Conservation (phyloP, 495 filamentous ascomycete genomes). For the Cercophora newfieldiana region DNA sequence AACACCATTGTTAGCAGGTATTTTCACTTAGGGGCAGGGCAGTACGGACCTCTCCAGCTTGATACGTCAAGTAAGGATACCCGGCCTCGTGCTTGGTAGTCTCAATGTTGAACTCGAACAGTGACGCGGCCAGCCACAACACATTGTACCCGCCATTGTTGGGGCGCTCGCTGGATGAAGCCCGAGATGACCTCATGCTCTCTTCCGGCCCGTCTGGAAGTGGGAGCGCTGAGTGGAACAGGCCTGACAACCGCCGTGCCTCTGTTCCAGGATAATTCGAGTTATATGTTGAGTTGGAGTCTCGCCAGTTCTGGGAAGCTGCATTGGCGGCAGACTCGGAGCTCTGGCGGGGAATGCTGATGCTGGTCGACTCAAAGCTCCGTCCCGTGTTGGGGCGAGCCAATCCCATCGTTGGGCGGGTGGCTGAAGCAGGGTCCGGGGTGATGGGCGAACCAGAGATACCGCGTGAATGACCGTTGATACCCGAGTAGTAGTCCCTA, state of each 20-base stretch:
- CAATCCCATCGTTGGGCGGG: conserved; percentile 33
- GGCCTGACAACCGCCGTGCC: conserved; percentile 57
- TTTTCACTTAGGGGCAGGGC: not conserved
- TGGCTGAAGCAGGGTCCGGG: conserved; percentile 38
- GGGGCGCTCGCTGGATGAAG: conserved; percentile 51
- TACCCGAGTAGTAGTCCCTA: conserved; percentile 47
- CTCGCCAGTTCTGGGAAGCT: conserved; percentile 35
- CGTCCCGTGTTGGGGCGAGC: conserved; percentile 53
- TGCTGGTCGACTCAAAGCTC: conserved; percentile 48
- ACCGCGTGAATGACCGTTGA: conserved; percentile 37
- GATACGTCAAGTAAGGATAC: conserved; percentile 94
- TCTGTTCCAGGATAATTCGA: conserved; percentile 40
- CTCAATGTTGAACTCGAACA: conserved; percentile 96
- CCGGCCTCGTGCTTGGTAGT: conserved; percentile 88
- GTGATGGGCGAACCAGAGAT: conserved; percentile 46
- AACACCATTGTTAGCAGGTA: not conserved
- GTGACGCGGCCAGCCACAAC: conserved; percentile 87
- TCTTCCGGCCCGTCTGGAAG: conserved; percentile 65
- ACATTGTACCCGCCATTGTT: conserved; percentile 48
- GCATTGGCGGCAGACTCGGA: conserved; percentile 43
- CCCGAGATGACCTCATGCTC: conserved; percentile 47
- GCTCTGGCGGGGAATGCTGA: conserved; percentile 44
- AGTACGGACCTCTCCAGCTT: conserved; percentile 72
- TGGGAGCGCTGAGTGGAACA: conserved; percentile 86
- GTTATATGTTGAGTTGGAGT: conserved; percentile 50